A percentile compares a stretch with the other conserved stretches of the same genome.
These are phyloP conservation scores for Yamadazyma olivae DNA, from an alignment of 805 yeast species.

Conservation along the genomic window DNA sequence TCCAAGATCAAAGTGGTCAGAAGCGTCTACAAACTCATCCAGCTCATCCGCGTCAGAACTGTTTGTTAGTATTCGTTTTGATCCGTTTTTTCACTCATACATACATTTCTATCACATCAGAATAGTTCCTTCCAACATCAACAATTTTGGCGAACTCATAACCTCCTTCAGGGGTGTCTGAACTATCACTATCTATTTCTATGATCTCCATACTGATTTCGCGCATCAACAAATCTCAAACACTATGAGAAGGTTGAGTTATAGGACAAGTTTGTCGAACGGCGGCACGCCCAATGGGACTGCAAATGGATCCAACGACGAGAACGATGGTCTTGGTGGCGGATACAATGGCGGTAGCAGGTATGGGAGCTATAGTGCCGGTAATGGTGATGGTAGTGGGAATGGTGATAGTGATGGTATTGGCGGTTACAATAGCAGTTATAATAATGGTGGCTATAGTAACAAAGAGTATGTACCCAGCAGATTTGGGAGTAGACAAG, in stretches of 20 bases:
- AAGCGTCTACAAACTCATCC: too few relatives aligned
- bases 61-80: too few relatives aligned
- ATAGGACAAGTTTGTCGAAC: too few relatives aligned
- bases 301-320: constrained; percentile 2
- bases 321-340: too few relatives aligned
- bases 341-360: not conserved
- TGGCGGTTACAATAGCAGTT: not conserved
- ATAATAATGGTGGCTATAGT: not conserved
- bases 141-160: constrained; percentile 1
- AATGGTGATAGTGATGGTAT: not conserved
- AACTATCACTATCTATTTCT: constrained; percentile 2
- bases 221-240: constrained; percentile 1
- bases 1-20: too few relatives aligned
- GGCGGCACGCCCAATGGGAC: constrained; percentile 5
- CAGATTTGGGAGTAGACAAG: constrained; percentile 2
- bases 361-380: too few relatives aligned
- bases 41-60: too few relatives aligned
- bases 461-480: not conserved
- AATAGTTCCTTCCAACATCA: not conserved
- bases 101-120: constrained; percentile 1
- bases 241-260: constrained; percentile 5
- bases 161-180: not conserved
- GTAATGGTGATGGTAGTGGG: not conserved
- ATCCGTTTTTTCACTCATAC: too few relatives aligned
- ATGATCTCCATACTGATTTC: constrained; percentile 8